Evolutionary conservation across 1,284 basidiomycete genomes (phyloP), one percentile per base, ranked within the genome.

Genomic region (Rhodotorula sp.): DNA sequence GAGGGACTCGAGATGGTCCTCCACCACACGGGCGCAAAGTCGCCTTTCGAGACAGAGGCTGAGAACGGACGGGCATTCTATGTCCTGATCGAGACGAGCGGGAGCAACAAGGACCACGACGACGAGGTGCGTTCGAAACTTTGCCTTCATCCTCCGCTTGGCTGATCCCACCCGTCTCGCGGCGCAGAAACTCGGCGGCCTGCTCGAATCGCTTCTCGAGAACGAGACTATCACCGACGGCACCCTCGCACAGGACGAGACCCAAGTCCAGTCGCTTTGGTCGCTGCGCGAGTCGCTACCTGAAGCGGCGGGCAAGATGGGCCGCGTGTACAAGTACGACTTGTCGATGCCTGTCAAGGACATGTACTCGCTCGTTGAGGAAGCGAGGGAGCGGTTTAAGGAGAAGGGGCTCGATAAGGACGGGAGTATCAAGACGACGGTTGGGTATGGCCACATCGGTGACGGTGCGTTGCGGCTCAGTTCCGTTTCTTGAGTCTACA

Each of bases 301-400:
- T 4, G 96, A 99, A 80, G 91, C 94, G 1, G 87, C 92, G 4
- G 91, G 91, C 34, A 98, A 98, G 80, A 89, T 92, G 79, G 96
- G 96, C 56, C 92, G 92, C 75, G 89, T 90, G 24, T 99, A 96
- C 85, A 99, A 99, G 83, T 99, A 99, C 81, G 96, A 99, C 78
- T 86, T 99, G 52, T 94, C 92, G 26, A 87, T 99, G 46, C 95
- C 95, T 4, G 85, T 96, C 7, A 84, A 86, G 28, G 86, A 88
- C 76, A 99, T 99, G 86, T 90, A 98, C 82, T 86, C 87, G 37
- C 87, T 97, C 16, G 92, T 98, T 30, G 89, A 95, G 76, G 83
- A 85, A 53, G 89, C 94, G 61, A 84, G 91, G 67, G 86, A 88
- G 66, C 88, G 88, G 63, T 83, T 98, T 57, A 81, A 84, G 47